phyloP scores from a whole-genome alignment of 1,284 basidiomycete genomes.

The Vanrija sp. region DNA sequence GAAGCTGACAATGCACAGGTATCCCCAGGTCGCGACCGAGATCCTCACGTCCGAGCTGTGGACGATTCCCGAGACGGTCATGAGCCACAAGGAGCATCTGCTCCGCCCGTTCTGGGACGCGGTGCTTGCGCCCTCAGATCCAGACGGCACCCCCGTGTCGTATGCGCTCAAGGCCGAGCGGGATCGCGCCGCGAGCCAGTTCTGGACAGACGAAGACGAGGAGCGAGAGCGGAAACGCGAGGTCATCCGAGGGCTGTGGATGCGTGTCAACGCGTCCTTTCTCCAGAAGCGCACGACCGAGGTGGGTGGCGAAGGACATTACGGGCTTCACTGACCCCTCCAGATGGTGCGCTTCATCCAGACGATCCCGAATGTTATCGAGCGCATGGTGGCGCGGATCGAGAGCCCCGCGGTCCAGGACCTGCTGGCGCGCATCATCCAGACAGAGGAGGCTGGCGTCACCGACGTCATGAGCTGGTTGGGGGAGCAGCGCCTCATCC shows the following conservation, averaged over 20 bases:
- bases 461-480: conserved; percentile 89
- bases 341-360: conserved; percentile 92
- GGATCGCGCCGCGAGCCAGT: conserved; percentile 34
- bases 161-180: conserved; percentile 32
- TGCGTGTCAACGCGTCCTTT: conserved; percentile 83
- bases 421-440: conserved; percentile 84
- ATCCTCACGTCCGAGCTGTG: conserved; percentile 93
- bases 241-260: conserved; percentile 55
- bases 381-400: conserved; percentile 78
- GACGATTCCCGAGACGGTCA: conserved; percentile 85
- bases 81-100: conserved; percentile 59
- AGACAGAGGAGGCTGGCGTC: conserved; percentile 84
- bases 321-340: conserved; percentile 5
- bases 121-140: conserved; percentile 56
- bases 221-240: conserved; percentile 52
- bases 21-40: conserved; percentile 91
- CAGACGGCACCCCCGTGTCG: conserved; percentile 8
- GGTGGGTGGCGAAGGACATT: conserved; percentile 54
- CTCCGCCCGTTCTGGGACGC: conserved; percentile 89
- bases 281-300: conserved; percentile 83
- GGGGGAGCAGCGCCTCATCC: conserved; percentile 77
- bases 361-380: conserved; percentile 74
- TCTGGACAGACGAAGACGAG: conserved; percentile 38
- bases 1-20: conserved; percentile 54
- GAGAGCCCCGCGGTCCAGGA: conserved; percentile 90